Evolutionary conservation across 2,329 filamentous ascomycete species (phyloP), one percentile per base, ranked within the genome.

Genomic region (Fusarium foetens): DNA sequence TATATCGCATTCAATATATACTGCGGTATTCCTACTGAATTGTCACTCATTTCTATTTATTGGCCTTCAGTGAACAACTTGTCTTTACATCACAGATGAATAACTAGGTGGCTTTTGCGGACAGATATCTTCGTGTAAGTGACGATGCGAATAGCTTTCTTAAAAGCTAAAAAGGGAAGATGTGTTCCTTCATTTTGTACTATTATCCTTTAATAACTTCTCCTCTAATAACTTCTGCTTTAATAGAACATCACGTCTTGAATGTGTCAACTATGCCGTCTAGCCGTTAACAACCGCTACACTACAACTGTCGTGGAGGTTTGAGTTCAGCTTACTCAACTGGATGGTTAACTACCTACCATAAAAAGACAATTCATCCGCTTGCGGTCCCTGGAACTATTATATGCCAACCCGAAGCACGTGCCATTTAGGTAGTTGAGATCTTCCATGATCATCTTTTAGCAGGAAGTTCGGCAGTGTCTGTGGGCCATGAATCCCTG

Each of bases 381-480:
- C n/a, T 23, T 38, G 23, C 9, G 54, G 21, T 46, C n/a, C 39
- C 53, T 45, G 53, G 33, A 19, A 57, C 29, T 21, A 27, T 13
- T 19, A 19, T 6, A 58, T 49, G 29, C 29, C 54, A 58, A 41
- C 7, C 14, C 19, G 49, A 57, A 57, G 39, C 29, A 25, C 31
- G n/a, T 43, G 52, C 52, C n/a, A 33, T 42, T 31, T 4, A 35
- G 17, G 49, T 21, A 52, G 23, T 39, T 39, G 13, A 21, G 45
- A 31, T 58, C 35, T 53, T 33, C 33, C 14, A 53, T 39, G 49
- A 53, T 39, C 49, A 53, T 39, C 33, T 53, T 53, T 39, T 53
- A 53, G 49, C 55, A 58, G 55, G 21, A 31, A 27, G 33, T 27
- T 42, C n/a, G 35, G 58, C 48, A 33, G 23, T 27, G 38, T 31